Conservation (phyloP, 2,329 filamentous ascomycete genomes). For the Lojkania enalia region DNA sequence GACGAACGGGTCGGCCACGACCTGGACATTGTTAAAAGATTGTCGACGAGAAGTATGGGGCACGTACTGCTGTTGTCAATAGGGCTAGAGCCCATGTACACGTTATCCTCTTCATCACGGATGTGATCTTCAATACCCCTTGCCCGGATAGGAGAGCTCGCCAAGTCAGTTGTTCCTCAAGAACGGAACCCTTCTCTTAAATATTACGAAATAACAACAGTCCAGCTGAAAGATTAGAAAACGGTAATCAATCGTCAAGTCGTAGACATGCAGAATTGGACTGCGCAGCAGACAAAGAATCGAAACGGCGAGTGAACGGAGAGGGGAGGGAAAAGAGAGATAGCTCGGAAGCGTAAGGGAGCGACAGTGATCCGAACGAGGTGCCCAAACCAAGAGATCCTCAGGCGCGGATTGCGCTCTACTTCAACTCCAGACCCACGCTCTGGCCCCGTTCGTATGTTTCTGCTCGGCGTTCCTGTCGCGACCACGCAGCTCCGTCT, state of each 20-base stretch:
- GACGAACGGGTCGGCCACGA: conserved; percentile 27
- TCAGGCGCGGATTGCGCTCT: conserved; percentile 22
- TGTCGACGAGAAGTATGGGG: not conserved
- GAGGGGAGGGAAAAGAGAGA: conserved; percentile 16
- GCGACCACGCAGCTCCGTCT: conserved; percentile 34
- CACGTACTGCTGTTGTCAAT: conserved; percentile 36
- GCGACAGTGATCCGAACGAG: conserved; percentile 24
- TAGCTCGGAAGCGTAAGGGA: conserved; percentile 3
- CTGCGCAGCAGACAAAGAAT: conserved; percentile 43
- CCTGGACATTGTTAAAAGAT: conserved; percentile 30
- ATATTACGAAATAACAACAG: conserved; percentile 1
- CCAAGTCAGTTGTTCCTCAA: not conserved
- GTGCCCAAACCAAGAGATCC: conserved; percentile 36
- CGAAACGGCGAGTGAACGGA: conserved; percentile 21
- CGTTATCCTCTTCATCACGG: conserved; percentile 36
- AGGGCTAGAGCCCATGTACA: conserved; percentile 29
- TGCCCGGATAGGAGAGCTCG: not conserved
- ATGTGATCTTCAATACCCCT: not conserved
- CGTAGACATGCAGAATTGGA: conserved; percentile 40
- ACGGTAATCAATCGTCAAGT: conserved; percentile 7
- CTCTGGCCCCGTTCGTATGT: conserved; percentile 30
- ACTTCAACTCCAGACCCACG: not conserved
- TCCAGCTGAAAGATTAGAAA: conserved; percentile 5
- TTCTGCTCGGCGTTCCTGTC: conserved; percentile 20
- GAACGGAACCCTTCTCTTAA: not conserved